Evolutionary conservation across 352 stramenopile genomes (phyloP).

Genomic region (Pythium vanterpoolii): DNA sequence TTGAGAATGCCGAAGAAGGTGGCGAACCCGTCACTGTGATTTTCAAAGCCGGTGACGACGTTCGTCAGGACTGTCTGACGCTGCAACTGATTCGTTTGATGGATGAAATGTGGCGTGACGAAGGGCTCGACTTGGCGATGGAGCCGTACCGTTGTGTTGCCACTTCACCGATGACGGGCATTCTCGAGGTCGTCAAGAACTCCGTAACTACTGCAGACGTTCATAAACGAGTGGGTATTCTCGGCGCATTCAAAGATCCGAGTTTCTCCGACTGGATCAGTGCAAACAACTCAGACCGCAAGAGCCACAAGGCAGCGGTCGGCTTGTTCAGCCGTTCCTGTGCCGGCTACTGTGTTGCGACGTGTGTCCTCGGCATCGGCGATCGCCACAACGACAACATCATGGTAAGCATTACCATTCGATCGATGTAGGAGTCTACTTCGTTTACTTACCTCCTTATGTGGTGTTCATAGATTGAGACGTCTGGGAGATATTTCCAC

Average conservation of each 20-base stretch:
- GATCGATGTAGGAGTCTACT: not conserved
- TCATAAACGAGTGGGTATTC: conserved; percentile 76
- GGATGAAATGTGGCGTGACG: conserved; percentile 91
- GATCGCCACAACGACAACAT: conserved; percentile 96
- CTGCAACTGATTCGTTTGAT: conserved; percentile 92
- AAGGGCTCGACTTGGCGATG: conserved; percentile 90
- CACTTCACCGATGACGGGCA: conserved; percentile 88
- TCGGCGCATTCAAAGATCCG: conserved; percentile 81
- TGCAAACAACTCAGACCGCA: conserved; percentile 70
- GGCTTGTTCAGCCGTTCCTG: conserved; percentile 86
- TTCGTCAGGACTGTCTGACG: conserved; percentile 94
- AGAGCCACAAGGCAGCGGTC: conserved; percentile 61
- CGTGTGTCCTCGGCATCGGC: conserved; percentile 92
- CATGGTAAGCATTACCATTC: conserved; percentile 66
- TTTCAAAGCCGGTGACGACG: conserved; percentile 93
- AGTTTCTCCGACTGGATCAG: conserved; percentile 85
- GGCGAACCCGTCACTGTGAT: conserved; percentile 85
- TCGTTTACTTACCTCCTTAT: not conserved
- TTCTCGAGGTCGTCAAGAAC: conserved; percentile 91
- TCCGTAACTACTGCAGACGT: conserved; percentile 94
- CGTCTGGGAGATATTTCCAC: conserved; percentile 83
- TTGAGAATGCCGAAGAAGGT: conserved; percentile 80
- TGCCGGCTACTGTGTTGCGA: conserved; percentile 93
- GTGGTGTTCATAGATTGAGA: conserved; percentile 47
- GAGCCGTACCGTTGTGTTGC: conserved; percentile 91